Evolutionary conservation across 805 yeast species (phyloP).

Genomic region (Candida ulmi): DNA sequence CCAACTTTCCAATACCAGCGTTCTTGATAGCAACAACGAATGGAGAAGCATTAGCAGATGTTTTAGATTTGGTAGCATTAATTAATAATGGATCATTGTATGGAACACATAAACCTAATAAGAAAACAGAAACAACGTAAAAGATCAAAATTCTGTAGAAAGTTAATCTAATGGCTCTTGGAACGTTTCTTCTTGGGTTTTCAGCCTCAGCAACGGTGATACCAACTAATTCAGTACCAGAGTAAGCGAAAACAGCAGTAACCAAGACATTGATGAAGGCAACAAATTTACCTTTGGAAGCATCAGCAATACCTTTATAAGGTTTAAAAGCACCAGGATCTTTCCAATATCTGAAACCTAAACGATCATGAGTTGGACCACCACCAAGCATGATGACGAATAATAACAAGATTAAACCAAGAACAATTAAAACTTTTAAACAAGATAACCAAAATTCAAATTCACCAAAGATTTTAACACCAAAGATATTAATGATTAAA

Average conservation of each 20-base stretch:
- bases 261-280: constrained; percentile 59
- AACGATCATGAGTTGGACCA: constrained; percentile 66
- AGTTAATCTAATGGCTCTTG: constrained; percentile 65
- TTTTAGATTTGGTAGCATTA: constrained; percentile 40
- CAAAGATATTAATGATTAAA: constrained; percentile 42
- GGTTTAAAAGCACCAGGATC: constrained; percentile 60
- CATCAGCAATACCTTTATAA: constrained; percentile 37
- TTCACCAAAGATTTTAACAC: constrained; percentile 52
- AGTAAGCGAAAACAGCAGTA: constrained; percentile 62
- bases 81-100: constrained; percentile 45
- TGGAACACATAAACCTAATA: constrained; percentile 66
- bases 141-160: constrained; percentile 64
- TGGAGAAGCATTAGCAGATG: constrained; percentile 72
- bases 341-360: constrained; percentile 68
- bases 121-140: constrained; percentile 53
- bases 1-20: constrained; percentile 60
- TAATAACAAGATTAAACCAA: constrained; percentile 59
- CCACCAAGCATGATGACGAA: constrained; percentile 73
- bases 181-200: constrained; percentile 62
- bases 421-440: constrained; percentile 46
- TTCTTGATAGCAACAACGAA: constrained; percentile 75
- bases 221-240: constrained; percentile 67
- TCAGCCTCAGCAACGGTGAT: constrained; percentile 71
- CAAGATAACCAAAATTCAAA: constrained; percentile 46
- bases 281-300: constrained; percentile 50